Conservation (phyloP, 805 yeast genomes). For the Tetrapisispora taiwanensis region DNA sequence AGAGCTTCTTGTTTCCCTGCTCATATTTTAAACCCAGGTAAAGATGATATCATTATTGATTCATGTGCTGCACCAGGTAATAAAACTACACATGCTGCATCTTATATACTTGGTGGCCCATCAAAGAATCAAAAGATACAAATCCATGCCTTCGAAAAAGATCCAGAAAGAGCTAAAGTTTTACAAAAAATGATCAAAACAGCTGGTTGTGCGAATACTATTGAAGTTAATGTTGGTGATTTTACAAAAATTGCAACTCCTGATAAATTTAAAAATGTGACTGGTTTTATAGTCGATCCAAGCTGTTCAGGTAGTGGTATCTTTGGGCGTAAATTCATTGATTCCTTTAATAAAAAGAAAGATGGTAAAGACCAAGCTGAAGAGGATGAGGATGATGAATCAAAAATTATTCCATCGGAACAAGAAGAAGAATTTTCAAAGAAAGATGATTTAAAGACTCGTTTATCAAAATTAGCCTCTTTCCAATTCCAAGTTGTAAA, state of each 20-base stretch:
- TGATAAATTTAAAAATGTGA: conserved; percentile 48
- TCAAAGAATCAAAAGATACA: conserved; percentile 11
- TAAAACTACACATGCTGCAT: conserved; percentile 88
- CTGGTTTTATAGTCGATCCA: conserved; percentile 87
- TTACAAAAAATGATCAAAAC: conserved; percentile 66
- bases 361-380: neutral
- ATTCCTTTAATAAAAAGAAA: conserved; percentile 25
- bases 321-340: conserved; percentile 74
- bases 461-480: conserved; percentile 59
- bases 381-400: conserved; percentile 4
- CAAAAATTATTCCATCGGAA: conserved; percentile 27
- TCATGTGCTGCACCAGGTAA: conserved; percentile 99
- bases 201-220: conserved; percentile 51
- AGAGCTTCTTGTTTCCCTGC: conserved; percentile 97
- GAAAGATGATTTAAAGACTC: conserved; percentile 35
- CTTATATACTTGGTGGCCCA: conserved; percentile 16
- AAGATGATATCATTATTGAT: conserved; percentile 65
- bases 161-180: conserved; percentile 57
- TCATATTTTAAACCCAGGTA: conserved; percentile 54
- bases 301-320: conserved; percentile 98
- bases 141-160: conserved; percentile 83
- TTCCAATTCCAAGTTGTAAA: conserved; percentile 83
- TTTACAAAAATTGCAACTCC: conserved; percentile 35
- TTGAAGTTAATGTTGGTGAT: conserved; percentile 44
- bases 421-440: conserved; percentile 39